Evolutionary conservation across 2,329 filamentous ascomycete genomes (phyloP).

Genomic region (Pseudocercospora vitis): DNA sequence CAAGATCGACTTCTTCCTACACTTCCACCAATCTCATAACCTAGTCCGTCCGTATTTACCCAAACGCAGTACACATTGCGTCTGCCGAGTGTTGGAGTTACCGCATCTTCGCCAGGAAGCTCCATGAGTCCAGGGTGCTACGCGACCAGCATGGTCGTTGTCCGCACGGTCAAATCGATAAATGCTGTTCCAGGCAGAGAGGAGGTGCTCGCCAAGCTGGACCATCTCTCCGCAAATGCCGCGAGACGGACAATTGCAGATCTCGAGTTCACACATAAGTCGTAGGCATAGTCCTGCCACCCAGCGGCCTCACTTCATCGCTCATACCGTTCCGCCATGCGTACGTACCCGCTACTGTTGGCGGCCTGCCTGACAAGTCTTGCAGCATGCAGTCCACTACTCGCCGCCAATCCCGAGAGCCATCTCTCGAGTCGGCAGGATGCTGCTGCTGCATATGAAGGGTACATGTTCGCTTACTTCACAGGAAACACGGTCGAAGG

Average conservation of each 20-base stretch:
- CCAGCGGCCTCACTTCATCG: neutral
- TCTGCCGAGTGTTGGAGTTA: neutral
- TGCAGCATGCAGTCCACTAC: constrained; percentile 3
- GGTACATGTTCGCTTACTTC: constrained; percentile 56
- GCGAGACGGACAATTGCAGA: constrained; percentile 4
- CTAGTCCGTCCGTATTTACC: neutral
- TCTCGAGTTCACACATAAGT: constrained; percentile 4
- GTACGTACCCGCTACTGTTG: constrained; percentile 10
- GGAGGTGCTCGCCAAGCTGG: neutral
- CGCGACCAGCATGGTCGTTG: neutral
- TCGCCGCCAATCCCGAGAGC: neutral
- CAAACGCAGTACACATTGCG: neutral
- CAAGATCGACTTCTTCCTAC: neutral
- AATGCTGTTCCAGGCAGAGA: neutral
- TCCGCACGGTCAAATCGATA: neutral
- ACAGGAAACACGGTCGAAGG: constrained; percentile 47
- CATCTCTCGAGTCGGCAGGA: constrained; percentile 4
- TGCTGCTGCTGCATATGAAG: constrained; percentile 30
- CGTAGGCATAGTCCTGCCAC: neutral
- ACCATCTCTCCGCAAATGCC: neutral
- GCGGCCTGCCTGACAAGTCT: constrained; percentile 13
- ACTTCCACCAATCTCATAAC: neutral
- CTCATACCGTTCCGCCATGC: constrained; percentile 11
- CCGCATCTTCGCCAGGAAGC: neutral
- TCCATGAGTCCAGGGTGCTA: neutral